Evolutionary conservation across 306 rosid species (phyloP).

Genomic region (Vicia sativa): DNA sequence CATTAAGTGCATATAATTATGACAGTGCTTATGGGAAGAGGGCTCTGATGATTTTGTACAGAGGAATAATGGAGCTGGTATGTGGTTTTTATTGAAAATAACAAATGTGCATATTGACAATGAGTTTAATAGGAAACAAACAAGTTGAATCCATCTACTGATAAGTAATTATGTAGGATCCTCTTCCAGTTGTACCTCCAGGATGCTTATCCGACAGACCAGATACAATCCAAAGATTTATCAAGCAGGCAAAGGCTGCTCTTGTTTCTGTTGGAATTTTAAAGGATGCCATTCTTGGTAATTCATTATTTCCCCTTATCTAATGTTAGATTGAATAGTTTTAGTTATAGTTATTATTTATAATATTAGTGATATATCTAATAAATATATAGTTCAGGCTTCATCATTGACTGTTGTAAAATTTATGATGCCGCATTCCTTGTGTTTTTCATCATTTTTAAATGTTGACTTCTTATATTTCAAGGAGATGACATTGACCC

Average conservation of each 20-base stretch:
- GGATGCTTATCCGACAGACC: slow-evolving; percentile 84
- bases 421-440: slow-evolving; percentile 15
- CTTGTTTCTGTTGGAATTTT: slow-evolving; percentile 88
- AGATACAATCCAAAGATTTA: slow-evolving; percentile 71
- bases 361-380: not conserved
- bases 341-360: no score
- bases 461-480: slow-evolving; percentile 34
- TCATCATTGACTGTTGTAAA: slow-evolving; percentile 11
- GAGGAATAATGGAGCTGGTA: slow-evolving; percentile 95
- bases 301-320: slow-evolving; percentile 28
- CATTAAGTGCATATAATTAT: slow-evolving; percentile 90
- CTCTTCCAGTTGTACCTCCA: slow-evolving; percentile 87
- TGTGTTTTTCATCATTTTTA: slow-evolving; percentile 29
- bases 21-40: slow-evolving; percentile 92
- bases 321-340: slow-evolving; percentile 15
- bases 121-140: slow-evolving; percentile 25
- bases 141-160: slow-evolving; percentile 36
- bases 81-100: slow-evolving; percentile 35
- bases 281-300: slow-evolving; percentile 68
- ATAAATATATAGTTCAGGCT: not conserved
- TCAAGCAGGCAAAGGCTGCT: slow-evolving; percentile 78
- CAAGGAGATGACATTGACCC: slow-evolving; percentile 67
- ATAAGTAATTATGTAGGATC: slow-evolving; percentile 58
- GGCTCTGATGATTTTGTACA: slow-evolving; percentile 83
- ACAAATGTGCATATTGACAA: slow-evolving; percentile 23